phyloP scores from a whole-genome alignment of 768 basidiomycete species.

The Macrocybe gigantea region DNA sequence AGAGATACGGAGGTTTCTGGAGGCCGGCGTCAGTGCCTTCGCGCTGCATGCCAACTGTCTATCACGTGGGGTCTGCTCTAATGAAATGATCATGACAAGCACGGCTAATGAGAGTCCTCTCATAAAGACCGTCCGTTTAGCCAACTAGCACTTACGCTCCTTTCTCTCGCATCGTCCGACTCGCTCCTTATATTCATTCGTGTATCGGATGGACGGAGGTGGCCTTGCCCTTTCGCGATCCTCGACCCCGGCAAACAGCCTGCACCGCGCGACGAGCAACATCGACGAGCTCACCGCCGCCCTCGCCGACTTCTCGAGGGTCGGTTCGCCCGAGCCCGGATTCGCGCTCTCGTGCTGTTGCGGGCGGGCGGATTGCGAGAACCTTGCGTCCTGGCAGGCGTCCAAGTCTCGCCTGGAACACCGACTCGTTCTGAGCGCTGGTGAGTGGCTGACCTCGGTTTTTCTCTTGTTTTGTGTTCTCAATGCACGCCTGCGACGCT shows the following conservation, averaged over 20 bases:
- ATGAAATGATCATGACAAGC: too few relatives aligned
- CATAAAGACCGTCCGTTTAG: too few relatives aligned
- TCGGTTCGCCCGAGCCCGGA: constrained; percentile 67
- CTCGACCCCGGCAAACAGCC: constrained; percentile 43
- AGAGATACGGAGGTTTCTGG: too few relatives aligned
- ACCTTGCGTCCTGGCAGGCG: constrained; percentile 54
- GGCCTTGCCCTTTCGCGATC: constrained; percentile 32
- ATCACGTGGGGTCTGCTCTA: too few relatives aligned
- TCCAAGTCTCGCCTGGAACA: constrained; percentile 70
- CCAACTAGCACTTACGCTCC: neutral
- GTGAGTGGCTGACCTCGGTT: constrained; percentile 38
- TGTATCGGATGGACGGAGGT: constrained; percentile 6
- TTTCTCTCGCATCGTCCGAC: neutral
- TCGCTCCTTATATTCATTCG: too few relatives aligned
- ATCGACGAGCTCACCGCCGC: constrained; percentile 79
- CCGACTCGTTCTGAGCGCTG: constrained; percentile 78
- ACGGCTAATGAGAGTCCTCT: too few relatives aligned
- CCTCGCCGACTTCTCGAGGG: constrained; percentile 64
- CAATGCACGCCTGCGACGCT: constrained; percentile 2
- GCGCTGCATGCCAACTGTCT: too few relatives aligned
- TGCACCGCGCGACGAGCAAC: constrained; percentile 49
- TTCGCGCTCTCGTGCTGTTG: constrained; percentile 58
- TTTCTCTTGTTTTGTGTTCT: neutral
- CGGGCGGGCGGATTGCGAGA: constrained; percentile 57
- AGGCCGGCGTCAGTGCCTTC: too few relatives aligned